Evolutionary conservation across 2,329 filamentous ascomycete genomes (phyloP), one percentile per base, ranked within the genome.

Genomic region (Leptosphaerulina australis): DNA sequence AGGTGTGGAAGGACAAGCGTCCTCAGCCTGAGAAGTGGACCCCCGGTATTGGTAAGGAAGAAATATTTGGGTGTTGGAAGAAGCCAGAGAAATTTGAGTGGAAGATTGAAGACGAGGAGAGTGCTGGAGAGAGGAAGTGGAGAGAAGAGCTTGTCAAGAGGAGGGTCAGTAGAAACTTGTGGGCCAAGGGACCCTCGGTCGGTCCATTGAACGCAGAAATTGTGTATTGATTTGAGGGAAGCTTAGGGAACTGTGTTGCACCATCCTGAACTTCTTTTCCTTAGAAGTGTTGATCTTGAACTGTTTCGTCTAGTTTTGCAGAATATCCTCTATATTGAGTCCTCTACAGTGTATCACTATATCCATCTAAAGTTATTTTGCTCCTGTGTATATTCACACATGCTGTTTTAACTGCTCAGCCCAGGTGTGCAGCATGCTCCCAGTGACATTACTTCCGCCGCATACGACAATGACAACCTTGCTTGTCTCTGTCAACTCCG

Each of bases 381-480:
- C 5, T 28, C 25, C 4, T 5, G 9, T 4, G n/a, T 10, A 28
- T 10, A 4, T 28, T 43, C 20, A 49, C 2, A n/a, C 31, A 11
- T 28, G 11, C 26, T 43, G 43, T 11, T 46, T 33, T 7, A 52
- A 8, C 5, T 46, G 8, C 33, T 47, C 38, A 7, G 41, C 44
- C 43, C 43, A 53, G 4, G 26, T 26, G 5, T 46, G 28, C 33
- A 64, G 26, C 53, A 63, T 53, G 34, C 76, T 73, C 1, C 75
- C 67, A 3, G 69, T 76, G 28, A 82, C 67, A 57, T 78, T 78
- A 31, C 71, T 77, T 6, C 78, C 80, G 4, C 92, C 92, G 65
- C 92, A 96, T 6, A 96, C 85, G n/a, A 94, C 79, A 38, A 96
- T 76, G 2, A 96, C 90, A 5, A 96, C 81, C 55, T 88, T 89